Evolutionary conservation across 768 basidiomycete genomes (phyloP), one percentile per base, ranked within the genome.

Genomic region (Lactarius sp.): DNA sequence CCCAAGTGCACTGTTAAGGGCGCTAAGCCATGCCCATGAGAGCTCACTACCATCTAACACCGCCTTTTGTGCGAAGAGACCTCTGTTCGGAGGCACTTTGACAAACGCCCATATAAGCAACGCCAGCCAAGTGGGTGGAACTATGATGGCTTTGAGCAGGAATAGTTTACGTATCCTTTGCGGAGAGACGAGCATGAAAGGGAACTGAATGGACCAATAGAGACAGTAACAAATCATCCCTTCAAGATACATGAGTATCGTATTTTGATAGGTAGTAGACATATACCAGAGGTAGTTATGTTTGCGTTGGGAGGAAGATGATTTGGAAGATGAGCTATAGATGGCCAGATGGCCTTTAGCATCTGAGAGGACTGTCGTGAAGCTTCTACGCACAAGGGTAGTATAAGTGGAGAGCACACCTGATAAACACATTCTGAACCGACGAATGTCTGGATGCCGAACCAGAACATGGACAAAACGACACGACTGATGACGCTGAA

Each of bases 311-410:
- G 74, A 14, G 88, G 75, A 4, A 92, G 77, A 58, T 77, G 80
- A 69, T 92, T 92, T 0, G 85, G 85, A 37, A 92, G 72, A 54
- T 74, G 80, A 14, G 81, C 81, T 46, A 83, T 78, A 0, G 85
- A 85, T 0, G 90, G 90, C 90, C 90, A 92, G 34, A 92, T 88
- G 1, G 90, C 90, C 71, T 87, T 89, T 16, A 90, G 75, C 87
- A 89, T 90, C 74, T 75, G n/a, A 46, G 3, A 59, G 4, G 60
- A 49, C 3, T 13, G 22, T 12, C 10, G 36, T 66, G 22, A 50
- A 10, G 46, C 13, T 42, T 27, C 13, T 14, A 6, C 14, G 37
- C 34, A 1, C 13, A 20, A 16, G 31, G 7, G 33, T 22, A 33
- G 22, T 18, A 33, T 14, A 33, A 33, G 39, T 14, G 49, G n/a